phyloP scores from a whole-genome alignment of 345 rosid genomes.

The Euphorbia tirucalli region DNA sequence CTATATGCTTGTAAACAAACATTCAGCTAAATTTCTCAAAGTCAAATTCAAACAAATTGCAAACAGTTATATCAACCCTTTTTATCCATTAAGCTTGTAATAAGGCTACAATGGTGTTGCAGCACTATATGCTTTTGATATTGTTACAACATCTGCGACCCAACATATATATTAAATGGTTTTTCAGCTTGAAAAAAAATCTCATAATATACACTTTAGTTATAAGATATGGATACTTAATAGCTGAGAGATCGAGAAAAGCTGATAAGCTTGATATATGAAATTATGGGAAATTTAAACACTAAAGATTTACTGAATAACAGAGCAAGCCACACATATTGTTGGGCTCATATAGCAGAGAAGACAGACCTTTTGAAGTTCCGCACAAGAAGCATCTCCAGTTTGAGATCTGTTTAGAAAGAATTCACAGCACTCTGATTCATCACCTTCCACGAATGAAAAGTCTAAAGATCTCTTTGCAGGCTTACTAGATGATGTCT shows the following conservation, averaged over 20 bases:
- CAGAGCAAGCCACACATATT: background rate
- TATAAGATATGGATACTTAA: background rate
- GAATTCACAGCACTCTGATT: no score
- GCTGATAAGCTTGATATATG: background rate
- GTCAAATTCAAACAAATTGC: background rate
- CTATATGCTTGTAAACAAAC: background rate
- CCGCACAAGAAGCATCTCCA: conserved; percentile 10
- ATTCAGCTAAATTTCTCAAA: background rate
- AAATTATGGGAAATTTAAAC: background rate
- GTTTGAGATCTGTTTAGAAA: no score
- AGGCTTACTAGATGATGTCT: conserved; percentile 26
- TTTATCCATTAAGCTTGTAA: background rate
- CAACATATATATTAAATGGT: background rate
- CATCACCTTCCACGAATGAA: conserved; percentile 24
- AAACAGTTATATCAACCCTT: background rate
- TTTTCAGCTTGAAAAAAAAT: background rate
- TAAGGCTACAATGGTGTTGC: background rate
- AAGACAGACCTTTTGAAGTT: conserved; percentile 22
- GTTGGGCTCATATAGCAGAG: background rate
- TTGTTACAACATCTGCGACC: background rate
- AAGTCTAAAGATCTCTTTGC: conserved; percentile 48
- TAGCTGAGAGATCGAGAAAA: background rate
- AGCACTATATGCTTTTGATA: background rate
- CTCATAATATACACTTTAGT: background rate
- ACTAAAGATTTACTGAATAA: background rate